Base-by-base conservation (phyloP, 306 rosid genomes). In the Acacia acuminata region DNA sequence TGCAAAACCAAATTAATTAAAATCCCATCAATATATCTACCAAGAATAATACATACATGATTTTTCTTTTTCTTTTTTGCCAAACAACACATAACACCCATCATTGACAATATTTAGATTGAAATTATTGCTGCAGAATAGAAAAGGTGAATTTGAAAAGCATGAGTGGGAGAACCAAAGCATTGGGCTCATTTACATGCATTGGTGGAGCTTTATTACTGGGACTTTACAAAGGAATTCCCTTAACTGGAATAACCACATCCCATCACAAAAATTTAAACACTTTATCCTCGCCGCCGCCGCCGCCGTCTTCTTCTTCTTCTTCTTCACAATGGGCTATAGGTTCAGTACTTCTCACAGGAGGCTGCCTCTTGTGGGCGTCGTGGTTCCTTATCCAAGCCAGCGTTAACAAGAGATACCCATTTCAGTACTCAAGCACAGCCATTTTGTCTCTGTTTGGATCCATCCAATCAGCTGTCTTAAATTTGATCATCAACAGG, bases 351-450 rank as follows among this genome's bases (percentile, higher is more conserved):
- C 80, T 92, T 61, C 56, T 90, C 78, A 78, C 86, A 60, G 83
- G 81, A 74, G 96, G 93, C 48, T 84, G 92, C 83, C 25, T 93
- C 69, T 45, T 88, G 84, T 95, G 99, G 99, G 89, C 96, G 15
- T 93, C 98, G 32, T 95, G 99, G 99, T 95, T 93, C 69, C 91
- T 96, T 22, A 85, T 93, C 83, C 99, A 96, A 88, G 87, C 90
- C 72, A 87, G 86, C 82, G 87, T 93, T 56, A 84, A 96, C 78
- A 84, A 86, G 72, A 89, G 48, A 64, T 93, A 87, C 71, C 92
- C 97, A 63, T 92, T 81, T 77, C 94, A 92, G 73, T 96, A 92
- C 84, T 87, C 99, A 75, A 88, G 97, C 95, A 93, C 94, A 3
- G 89, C 96, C 53, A 88, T 96, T 60, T 61, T 93, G 83, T 92